Base-by-base conservation (phyloP, 352 stramenopile species). In the Phytopythium boreale region DNA sequence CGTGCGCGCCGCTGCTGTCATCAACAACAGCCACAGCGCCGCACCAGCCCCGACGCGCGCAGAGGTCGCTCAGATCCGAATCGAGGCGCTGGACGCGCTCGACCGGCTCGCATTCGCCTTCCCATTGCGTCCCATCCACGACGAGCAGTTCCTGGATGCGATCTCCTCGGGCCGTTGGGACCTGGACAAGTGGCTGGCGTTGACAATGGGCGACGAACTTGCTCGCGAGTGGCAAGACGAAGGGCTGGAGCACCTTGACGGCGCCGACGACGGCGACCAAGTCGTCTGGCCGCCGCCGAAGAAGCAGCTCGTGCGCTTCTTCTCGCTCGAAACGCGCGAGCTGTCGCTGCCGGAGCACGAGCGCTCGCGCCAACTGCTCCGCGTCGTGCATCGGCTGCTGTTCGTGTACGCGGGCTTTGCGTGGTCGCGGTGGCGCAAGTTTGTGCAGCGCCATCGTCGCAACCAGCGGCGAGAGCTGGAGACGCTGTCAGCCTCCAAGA, bases 391-490 rank as follows among this genome's bases (percentile, higher is more conserved):
- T n/a, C 82, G 88, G 46, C 69, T 93, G 55, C 69, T 93, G 17
- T 77, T 80, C 34, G 66, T 90, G 15, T 88, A 84, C 56, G 64
- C 77, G 12, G 84, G 82, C 37, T 89, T 84, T 61, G 78, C 76
- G 24, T 93, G 84, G 84, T 61, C 61, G 29, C 64, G 71, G 1
- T 92, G 84, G 84, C 58, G 43, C 9, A 62, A 69, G 20, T 89
- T 81, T 27, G 66, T 88, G 10, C 56, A 67, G 1, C 71, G 63
- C 0, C 70, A 80, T 59, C 80, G 75, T 11, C 57, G 68, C 9
- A 57, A 75, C 39, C 76, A 92, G 53, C 72, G 61, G 0, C 52
- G 62, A 1, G 63, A 77, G 47, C 65, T 61, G 0, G 74, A 66
- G 2, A 37, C 73, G 3, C 20, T 52, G 1, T 73, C 69, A 2